Evolutionary conservation across 1,284 basidiomycete genomes (phyloP), one percentile per base, ranked within the genome.

Genomic region (Trichosporon inkin): DNA sequence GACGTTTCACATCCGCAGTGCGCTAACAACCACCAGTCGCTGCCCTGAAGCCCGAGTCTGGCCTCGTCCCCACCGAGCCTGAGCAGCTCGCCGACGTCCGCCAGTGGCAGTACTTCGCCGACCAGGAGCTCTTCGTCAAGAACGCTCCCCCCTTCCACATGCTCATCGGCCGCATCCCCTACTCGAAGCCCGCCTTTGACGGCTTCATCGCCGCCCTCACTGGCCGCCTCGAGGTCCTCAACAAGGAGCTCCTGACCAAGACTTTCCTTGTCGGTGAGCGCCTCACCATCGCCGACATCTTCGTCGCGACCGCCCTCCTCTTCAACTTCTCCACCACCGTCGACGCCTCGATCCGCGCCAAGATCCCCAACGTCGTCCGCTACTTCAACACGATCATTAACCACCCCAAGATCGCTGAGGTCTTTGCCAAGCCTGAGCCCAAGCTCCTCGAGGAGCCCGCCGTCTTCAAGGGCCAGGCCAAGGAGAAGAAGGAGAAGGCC

Each of bases 231-330:
- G 55, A 66, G 40, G 55, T 84, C 67, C 82, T 98, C 65, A 85
- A 98, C 73, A 78, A 81, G 55, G 83, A 89, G 80, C 86, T 98
- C 72, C 78, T 83, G 61, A 82, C 84, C 64, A 86, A 85, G 73
- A 99, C 95, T 57, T 98, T 88, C 85, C 84, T 97, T 71, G 92
- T 93, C 59, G 88, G 88, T 71, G 91, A 98, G 78, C 90, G 94
- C 71, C 87, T 98, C 82, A 92, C 93, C 62, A 83, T 95, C 56
- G 95, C 93, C 67, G 95, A 99, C 75, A 79, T 98, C 78, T 79
- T 81, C 69, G 68, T 92, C 67, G 90, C 88, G 44, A 77, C 82
- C 41, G 68, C 82, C 70, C 74, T 91, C 66, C 81, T 81, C 67
- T 81, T 80, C 66, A 80, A 82, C 6, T 57, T 82, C 68, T 62